Conservation (phyloP, 1,284 basidiomycete species). For the Malassezia globosa region DNA sequence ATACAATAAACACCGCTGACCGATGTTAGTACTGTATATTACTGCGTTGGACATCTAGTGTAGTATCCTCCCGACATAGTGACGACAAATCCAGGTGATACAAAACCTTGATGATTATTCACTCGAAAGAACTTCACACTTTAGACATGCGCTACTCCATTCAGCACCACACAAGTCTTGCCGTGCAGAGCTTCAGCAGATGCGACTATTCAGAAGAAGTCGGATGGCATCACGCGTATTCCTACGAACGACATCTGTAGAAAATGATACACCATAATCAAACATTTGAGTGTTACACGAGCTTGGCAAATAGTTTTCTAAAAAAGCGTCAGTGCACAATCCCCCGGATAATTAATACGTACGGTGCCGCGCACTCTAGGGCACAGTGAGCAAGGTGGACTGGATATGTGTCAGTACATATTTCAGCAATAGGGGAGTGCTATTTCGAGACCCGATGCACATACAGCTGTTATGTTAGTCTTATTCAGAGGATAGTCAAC, state of each 20-base stretch:
- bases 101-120: too few species aligned
- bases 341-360: constrained; percentile 3
- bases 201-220: too few species aligned
- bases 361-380: constrained; percentile 39
- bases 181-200: too few species aligned
- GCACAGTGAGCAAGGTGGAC: constrained; percentile 43
- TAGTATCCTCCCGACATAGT: neutral
- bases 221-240: neutral
- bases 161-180: too few species aligned
- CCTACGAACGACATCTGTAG: neutral
- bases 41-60: constrained; percentile 16
- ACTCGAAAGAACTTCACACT: too few species aligned
- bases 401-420: constrained; percentile 1
- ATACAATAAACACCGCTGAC: neutral
- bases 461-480: constrained; percentile 16
- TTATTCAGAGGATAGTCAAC: too few species aligned
- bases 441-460: neutral
- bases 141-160: too few species aligned
- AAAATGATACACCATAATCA: neutral
- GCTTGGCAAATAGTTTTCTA: constrained; percentile 38
- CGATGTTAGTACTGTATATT: constrained; percentile 25
- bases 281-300: constrained; percentile 20
- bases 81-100: neutral
- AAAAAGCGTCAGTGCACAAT: neutral
- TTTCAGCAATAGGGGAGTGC: neutral